Conservation (phyloP, 768 basidiomycete genomes). For the Kwoniella newhampshirensis region DNA sequence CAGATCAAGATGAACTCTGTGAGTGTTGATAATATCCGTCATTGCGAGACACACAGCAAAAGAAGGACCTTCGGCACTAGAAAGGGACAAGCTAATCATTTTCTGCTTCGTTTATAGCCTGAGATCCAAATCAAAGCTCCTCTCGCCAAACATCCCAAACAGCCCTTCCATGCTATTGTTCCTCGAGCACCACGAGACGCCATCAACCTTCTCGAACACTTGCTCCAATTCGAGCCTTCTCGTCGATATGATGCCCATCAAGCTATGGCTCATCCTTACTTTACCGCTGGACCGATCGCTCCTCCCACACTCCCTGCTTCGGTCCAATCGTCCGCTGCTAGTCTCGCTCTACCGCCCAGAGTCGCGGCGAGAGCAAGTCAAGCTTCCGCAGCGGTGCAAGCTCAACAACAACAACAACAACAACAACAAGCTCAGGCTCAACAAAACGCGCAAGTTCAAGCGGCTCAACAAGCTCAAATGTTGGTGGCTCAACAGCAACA, state of each 20-base stretch:
- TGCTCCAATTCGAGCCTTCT: conserved; percentile 92
- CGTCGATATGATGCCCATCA: conserved; percentile 88
- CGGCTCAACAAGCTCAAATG: conserved; percentile 17
- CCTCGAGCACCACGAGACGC: conserved; percentile 58
- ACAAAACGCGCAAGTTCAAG: conserved; percentile 27
- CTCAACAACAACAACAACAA: conserved; percentile 34
- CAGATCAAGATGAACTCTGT: conserved; percentile 91
- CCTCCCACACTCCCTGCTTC: conserved; percentile 43
- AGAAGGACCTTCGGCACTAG: too few species aligned
- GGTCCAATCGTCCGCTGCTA: conserved; percentile 39
- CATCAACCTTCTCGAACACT: conserved; percentile 86
- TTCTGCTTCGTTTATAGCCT: conserved; percentile 29
- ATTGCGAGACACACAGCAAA: neutral
- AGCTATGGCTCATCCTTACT: conserved; percentile 89
- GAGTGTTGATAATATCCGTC: neutral
- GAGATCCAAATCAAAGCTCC: conserved; percentile 46
- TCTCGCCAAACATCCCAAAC: conserved; percentile 48
- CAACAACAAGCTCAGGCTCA: conserved; percentile 25
- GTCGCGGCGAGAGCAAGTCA: conserved; percentile 41
- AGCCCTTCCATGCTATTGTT: conserved; percentile 48
- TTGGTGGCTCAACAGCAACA: conserved; percentile 32
- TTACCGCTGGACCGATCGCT: conserved; percentile 55
- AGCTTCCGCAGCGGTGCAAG: conserved; percentile 43
- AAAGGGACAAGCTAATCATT: neutral
- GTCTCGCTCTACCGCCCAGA: conserved; percentile 38